Evolutionary conservation across 306 rosid genomes (phyloP), one percentile per base, ranked within the genome.

Genomic region (Aeschynomene evenia): DNA sequence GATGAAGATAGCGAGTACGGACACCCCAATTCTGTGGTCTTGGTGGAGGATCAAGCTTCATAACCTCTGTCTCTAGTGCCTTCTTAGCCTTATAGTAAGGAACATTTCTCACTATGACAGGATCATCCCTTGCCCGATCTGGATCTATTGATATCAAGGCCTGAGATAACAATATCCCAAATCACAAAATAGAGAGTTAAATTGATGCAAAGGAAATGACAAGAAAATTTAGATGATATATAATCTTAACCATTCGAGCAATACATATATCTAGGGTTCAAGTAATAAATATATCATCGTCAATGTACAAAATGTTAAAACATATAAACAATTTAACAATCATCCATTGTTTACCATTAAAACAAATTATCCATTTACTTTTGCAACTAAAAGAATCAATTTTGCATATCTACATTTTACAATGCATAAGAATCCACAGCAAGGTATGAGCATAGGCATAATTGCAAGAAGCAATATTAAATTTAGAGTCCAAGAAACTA

Each of bases 1-100:
- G 33, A 57, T 28, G 72, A 59, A 67, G 37, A 40, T 9, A 24
- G 53, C 75, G 59, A 73, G 72, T 74, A 82, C 99, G 6, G 74
- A 94, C 97, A 66, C 98, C 97, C 98, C 97, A 94, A 81, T 77
- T 85, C 53, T 85, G 62, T 7, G 98, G 98, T 66, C 98, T 82
- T 54, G 90, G 88, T 50, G 98, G 97, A 78, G 98, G 96, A 82
- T 87, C 86, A 70, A 90, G 85, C 80, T 84, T 94, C 92, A 88
- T 81, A 63, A 91, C 87, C 73, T 94, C 89, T 56, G 90, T 70
- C 85, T 94, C 97, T 19, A 94, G 73, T 37, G 87, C 80, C 76
- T 87, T 94, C 89, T 88, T 87, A 60, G 96, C 99, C 86, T 87
- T 94, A 68, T 71, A 91, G 84, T 79, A 87, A 63, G 99, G 91